Conservation (phyloP, 768 basidiomycete species). For the Astraeus odoratus region DNA sequence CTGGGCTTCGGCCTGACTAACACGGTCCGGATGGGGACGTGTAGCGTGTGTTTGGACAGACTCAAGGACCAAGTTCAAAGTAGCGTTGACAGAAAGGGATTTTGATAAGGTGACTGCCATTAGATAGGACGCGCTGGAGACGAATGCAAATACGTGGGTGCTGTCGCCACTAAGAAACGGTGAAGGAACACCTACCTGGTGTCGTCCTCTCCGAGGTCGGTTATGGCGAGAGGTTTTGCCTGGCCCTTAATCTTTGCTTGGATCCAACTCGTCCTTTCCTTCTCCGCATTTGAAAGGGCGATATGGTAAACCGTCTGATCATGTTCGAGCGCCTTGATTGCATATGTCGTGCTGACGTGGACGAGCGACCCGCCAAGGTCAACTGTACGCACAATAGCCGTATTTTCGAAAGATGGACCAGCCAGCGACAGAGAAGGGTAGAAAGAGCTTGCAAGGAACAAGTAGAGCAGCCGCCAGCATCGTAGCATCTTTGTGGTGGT, state of each 20-base stretch:
- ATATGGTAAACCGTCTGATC: constrained; percentile 60
- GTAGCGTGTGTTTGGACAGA: constrained; percentile 75
- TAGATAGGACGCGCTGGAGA: constrained; percentile 40
- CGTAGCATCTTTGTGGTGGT: constrained; percentile 36
- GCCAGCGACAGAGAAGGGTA: constrained; percentile 34
- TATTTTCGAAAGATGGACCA: constrained; percentile 71
- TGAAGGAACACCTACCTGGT: constrained; percentile 40
- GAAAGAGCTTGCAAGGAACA: constrained; percentile 38
- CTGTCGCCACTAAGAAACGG: constrained; percentile 5
- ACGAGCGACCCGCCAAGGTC: constrained; percentile 88
- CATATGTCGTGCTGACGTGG: constrained; percentile 84
- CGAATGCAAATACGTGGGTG: constrained; percentile 9
- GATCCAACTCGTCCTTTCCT: constrained; percentile 64
- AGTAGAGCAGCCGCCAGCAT: constrained; percentile 39
- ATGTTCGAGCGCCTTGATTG: constrained; percentile 64
- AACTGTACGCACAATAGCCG: constrained; percentile 79
- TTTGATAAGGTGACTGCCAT: constrained; percentile 62
- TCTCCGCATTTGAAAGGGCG: constrained; percentile 57
- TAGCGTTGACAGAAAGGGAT: constrained; percentile 48
- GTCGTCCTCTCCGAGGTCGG: constrained; percentile 41
- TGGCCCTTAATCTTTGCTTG: constrained; percentile 79
- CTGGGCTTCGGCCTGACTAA: constrained; percentile 72
- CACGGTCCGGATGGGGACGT: constrained; percentile 65
- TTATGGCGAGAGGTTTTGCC: constrained; percentile 41
- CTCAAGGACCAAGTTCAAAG: constrained; percentile 72